phyloP scores from a whole-genome alignment of 1,139 yeast genomes.

The Eremothecium sinecaudum region DNA sequence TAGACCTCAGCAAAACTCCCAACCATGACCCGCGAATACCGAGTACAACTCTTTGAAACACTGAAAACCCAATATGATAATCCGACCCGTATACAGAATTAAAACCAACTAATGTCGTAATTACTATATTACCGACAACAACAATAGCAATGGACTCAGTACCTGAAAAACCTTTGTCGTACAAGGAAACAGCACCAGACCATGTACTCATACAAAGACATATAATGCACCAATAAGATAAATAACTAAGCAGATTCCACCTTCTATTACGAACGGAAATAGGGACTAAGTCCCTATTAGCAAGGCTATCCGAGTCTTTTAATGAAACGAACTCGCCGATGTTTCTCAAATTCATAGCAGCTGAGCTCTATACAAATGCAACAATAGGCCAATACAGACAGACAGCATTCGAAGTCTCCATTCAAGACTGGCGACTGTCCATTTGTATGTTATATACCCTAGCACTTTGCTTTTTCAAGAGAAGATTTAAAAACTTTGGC shows the following conservation, averaged over 20 bases:
- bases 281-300: slow-evolving; percentile 33
- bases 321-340: slow-evolving; percentile 1
- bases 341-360: not conserved
- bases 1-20: slow-evolving; percentile 31
- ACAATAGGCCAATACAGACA: no score
- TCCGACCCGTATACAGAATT: slow-evolving; percentile 32
- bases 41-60: slow-evolving; percentile 32
- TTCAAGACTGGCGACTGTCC: slow-evolving; percentile 11
- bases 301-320: slow-evolving; percentile 19
- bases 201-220: slow-evolving; percentile 28
- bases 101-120: slow-evolving; percentile 25
- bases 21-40: slow-evolving; percentile 33
- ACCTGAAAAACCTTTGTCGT: slow-evolving; percentile 31
- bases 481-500: no score
- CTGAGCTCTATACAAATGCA: no score
- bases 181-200: slow-evolving; percentile 29
- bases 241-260: slow-evolving; percentile 32
- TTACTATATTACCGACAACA: slow-evolving; percentile 31
- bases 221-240: slow-evolving; percentile 32
- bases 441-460: slow-evolving; percentile 10
- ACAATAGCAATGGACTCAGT: slow-evolving; percentile 33
- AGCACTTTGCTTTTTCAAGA: no score
- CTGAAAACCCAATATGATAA: slow-evolving; percentile 34
- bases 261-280: slow-evolving; percentile 32
- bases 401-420: slow-evolving; percentile 1